These are phyloP conservation scores for Metschnikowia arizonensis DNA, from an alignment of 805 yeast species.

Conservation along the genomic window DNA sequence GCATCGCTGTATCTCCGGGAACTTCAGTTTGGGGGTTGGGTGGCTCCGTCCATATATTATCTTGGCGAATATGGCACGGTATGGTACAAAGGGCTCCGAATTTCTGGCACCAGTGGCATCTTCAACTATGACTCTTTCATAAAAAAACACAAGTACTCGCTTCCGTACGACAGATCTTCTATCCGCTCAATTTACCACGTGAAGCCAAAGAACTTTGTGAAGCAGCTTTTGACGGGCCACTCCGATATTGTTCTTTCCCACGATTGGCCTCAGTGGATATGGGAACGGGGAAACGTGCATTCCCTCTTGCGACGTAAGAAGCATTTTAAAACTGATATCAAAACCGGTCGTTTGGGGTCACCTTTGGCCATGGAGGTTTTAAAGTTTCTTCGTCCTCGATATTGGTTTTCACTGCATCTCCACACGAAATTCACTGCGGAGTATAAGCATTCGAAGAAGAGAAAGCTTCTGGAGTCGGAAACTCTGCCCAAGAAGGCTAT, in stretches of 20 bases:
- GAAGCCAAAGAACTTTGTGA: constrained; percentile 58
- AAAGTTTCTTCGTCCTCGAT: constrained; percentile 50
- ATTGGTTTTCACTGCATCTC: constrained; percentile 89
- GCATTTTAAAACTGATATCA: constrained; percentile 62
- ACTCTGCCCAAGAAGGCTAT: not conserved
- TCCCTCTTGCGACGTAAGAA: constrained; percentile 56
- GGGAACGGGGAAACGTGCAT: constrained; percentile 54
- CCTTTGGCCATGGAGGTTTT: constrained; percentile 60
- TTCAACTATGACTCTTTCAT: constrained; percentile 44
- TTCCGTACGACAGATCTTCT: constrained; percentile 47
- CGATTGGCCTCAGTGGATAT: constrained; percentile 92
- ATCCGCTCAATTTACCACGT: constrained; percentile 69
- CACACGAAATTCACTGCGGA: constrained; percentile 55
- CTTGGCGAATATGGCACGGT: constrained; percentile 75
- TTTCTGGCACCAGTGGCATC: constrained; percentile 84
- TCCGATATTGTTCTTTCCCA: constrained; percentile 69
- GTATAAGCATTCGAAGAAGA: not conserved
- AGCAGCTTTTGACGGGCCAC: constrained; percentile 41
- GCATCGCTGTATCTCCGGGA: constrained; percentile 73
- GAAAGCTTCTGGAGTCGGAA: constrained; percentile 1
- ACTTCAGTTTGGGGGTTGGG: constrained; percentile 86
- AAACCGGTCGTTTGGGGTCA: constrained; percentile 61
- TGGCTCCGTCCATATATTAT: constrained; percentile 81
- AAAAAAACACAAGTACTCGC: constrained; percentile 12
- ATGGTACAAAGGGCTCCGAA: constrained; percentile 69